phyloP scores from a whole-genome alignment of 176 grass and related monocot genomes.

The Zizania latifolia region DNA sequence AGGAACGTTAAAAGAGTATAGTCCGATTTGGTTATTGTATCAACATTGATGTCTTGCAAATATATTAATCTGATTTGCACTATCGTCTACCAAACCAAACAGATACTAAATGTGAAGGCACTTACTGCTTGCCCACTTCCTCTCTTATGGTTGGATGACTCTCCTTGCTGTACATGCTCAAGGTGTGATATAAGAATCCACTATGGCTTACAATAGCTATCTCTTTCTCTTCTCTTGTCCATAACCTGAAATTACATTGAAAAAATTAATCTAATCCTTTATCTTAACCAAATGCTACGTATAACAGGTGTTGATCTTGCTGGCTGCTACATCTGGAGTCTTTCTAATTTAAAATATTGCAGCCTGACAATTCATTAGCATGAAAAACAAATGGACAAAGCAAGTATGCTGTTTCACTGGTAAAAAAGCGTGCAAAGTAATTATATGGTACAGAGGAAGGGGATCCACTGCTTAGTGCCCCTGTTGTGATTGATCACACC shows the following conservation, averaged over 20 bases:
- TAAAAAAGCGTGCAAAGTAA: neutral
- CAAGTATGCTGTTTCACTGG: neutral
- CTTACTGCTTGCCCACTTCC: constrained; percentile 65
- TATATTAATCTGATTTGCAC: neutral
- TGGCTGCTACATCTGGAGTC: neutral
- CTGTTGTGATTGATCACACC: neutral
- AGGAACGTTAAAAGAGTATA: neutral
- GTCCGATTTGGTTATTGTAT: neutral
- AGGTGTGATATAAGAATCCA: constrained; percentile 63
- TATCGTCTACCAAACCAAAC: neutral
- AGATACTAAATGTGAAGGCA: neutral
- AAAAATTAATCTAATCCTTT: neutral
- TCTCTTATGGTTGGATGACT: constrained; percentile 58
- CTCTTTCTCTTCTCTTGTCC: constrained; percentile 83
- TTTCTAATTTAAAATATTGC: neutral
- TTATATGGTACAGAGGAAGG: neutral
- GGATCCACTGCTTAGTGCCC: neutral
- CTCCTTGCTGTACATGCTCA: constrained; percentile 53
- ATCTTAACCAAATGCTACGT: neutral
- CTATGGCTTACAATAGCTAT: constrained; percentile 83
- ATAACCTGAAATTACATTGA: constrained; percentile 61
- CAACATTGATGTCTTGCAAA: neutral
- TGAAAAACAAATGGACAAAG: neutral
- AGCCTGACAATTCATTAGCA: neutral
- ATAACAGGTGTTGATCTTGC: neutral